These are phyloP conservation scores for Oryza punctata DNA, from an alignment of 176 grass and related monocot species.

Conservation along the genomic window DNA sequence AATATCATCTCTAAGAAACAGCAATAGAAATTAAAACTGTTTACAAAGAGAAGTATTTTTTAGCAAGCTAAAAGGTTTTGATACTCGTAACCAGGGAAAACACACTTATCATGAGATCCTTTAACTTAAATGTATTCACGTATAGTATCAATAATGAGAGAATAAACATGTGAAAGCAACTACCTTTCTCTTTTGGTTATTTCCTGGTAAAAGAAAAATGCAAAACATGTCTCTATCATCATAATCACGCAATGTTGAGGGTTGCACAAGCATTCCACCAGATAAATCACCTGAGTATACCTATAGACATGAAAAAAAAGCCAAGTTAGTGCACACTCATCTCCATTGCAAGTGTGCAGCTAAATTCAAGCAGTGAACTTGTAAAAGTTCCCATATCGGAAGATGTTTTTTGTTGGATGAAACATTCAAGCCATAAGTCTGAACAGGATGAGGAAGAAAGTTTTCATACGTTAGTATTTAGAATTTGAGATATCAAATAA, in stretches of 20 bases:
- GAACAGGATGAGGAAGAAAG: background rate
- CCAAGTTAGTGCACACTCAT: constrained; percentile 21
- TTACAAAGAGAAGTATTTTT: constrained; percentile 25
- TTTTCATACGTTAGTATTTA: background rate
- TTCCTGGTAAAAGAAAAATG: constrained; percentile 87
- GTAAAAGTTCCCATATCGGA: background rate
- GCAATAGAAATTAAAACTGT: constrained; percentile 23
- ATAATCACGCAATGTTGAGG: constrained; percentile 66
- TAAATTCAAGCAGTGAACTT: constrained; percentile 4
- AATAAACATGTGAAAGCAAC: constrained; percentile 32
- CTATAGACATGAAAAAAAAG: constrained; percentile 34
- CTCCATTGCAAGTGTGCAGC: constrained; percentile 14
- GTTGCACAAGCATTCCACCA: constrained; percentile 82
- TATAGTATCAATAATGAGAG: constrained; percentile 20
- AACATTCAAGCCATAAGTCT: background rate
- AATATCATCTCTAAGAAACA: constrained; percentile 37
- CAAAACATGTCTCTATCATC: constrained; percentile 92
- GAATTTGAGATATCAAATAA: background rate
- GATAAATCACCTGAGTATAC: constrained; percentile 76
- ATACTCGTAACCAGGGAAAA: constrained; percentile 15
- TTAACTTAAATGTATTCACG: background rate
- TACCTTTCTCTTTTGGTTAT: constrained; percentile 71
- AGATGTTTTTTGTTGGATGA: background rate
- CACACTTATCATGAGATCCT: background rate
- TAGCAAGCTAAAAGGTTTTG: constrained; percentile 12